Evolutionary conservation across 129 eudicot species (phyloP).

Genomic region (Smallanthus sonchifolius): DNA sequence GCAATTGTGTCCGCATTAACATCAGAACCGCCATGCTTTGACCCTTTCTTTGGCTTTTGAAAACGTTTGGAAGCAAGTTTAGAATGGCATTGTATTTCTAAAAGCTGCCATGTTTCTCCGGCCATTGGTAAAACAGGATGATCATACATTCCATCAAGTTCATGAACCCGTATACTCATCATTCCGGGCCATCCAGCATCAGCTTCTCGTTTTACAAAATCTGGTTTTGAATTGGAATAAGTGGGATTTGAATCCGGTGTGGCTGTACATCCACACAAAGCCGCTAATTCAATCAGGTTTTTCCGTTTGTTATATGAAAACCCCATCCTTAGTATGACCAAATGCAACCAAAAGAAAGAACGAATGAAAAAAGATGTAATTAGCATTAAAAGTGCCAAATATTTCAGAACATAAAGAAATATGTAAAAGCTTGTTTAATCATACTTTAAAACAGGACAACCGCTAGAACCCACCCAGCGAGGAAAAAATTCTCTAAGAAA

Average conservation of each 20-base stretch:
- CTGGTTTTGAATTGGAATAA: conserved; percentile 40
- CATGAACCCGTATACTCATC: conserved; percentile 97
- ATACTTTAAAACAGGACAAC: conserved; percentile 91
- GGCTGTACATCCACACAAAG: conserved; percentile 79
- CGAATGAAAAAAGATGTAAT: conserved; percentile 14
- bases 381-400: conserved; percentile 18
- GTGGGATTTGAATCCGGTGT: conserved; percentile 44
- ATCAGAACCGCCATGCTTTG: conserved; percentile 89
- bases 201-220: conserved; percentile 66
- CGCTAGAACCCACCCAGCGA: conserved; percentile 95
- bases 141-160: conserved; percentile 98
- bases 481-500: conserved; percentile 93
- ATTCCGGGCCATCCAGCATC: conserved; percentile 96
- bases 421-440: conserved; percentile 9
- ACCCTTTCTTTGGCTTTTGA: conserved; percentile 78
- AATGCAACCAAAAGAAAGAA: conserved; percentile 12
- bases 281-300: conserved; percentile 84
- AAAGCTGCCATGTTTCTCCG: conserved; percentile 91
- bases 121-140: conserved; percentile 97
- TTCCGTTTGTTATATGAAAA: conserved; percentile 88
- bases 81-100: conserved; percentile 96
- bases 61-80: conserved; percentile 86
- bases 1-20: conserved; percentile 69
- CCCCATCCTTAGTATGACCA: conserved; percentile 66
- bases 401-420: background rate